Percentiles rank a stretch among this genome's conserved stretches.
Evolutionary conservation across 2,329 filamentous ascomycete genomes (phyloP).

Genomic region (Xylaria sp.): DNA sequence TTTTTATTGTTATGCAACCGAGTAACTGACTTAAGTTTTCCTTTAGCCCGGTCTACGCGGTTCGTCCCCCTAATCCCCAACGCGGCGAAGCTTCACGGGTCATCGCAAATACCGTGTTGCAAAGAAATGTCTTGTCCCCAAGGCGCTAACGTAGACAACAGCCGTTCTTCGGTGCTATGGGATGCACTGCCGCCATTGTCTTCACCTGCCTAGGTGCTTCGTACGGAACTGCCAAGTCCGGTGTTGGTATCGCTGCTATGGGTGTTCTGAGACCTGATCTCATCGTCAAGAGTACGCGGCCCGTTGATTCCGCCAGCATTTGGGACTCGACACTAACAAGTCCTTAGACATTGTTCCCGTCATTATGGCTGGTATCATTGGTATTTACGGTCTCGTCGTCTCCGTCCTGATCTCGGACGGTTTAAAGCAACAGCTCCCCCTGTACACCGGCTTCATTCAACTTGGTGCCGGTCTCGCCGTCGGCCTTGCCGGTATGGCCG

Average conservation of each 20-base stretch:
- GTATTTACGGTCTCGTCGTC: slow-evolving; percentile 94
- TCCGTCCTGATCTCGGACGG: slow-evolving; percentile 87
- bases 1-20: not conserved
- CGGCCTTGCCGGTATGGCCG: slow-evolving; percentile 84
- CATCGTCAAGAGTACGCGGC: slow-evolving; percentile 94
- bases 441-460: slow-evolving; percentile 88
- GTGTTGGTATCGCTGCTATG: slow-evolving; percentile 98
- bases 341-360: slow-evolving; percentile 93
- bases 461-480: slow-evolving; percentile 85
- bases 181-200: slow-evolving; percentile 89
- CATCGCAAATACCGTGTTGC: slow-evolving; percentile 21
- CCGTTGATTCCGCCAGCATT: slow-evolving; percentile 20
- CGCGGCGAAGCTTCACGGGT: slow-evolving; percentile 43
- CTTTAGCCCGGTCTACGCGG: slow-evolving; percentile 94
- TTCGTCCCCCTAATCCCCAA: slow-evolving; percentile 71
- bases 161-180: slow-evolving; percentile 88
- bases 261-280: slow-evolving; percentile 97
- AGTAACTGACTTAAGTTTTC: slow-evolving; percentile 45
- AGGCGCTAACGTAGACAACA: slow-evolving; percentile 43
- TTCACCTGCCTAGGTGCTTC: slow-evolving; percentile 97
- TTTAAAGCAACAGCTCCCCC: slow-evolving; percentile 75
- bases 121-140: slow-evolving; percentile 54
- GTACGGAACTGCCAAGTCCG: slow-evolving; percentile 99
- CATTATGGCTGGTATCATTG: slow-evolving; percentile 99
- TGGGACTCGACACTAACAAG: slow-evolving; percentile 41